Evolutionary conservation across 805 yeast genomes (phyloP), one percentile per base, ranked within the genome.

Genomic region (Saturnispora zaruensis): DNA sequence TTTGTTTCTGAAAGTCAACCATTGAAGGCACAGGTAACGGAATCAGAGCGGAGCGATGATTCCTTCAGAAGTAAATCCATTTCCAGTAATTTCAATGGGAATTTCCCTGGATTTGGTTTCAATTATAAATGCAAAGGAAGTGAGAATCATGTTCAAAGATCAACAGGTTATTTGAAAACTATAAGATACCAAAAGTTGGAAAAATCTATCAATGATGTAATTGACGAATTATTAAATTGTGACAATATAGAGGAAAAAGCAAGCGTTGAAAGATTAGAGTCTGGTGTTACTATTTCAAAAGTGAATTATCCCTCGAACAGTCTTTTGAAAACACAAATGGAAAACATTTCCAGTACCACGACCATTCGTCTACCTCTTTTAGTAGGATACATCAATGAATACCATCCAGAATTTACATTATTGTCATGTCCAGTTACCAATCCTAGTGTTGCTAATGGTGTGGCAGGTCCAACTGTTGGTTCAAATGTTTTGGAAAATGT

Each of bases 351-450:
- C 8, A 42, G 49, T 38, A 36, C 32, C 1, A 47, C 52, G 4
- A 51, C 46, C 13, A 49, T 45, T n/a, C 43, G 49, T 9, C 46
- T 65, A n/a, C 68, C 67, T 9, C 34, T 58, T 13, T 33, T 64
- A 37, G 58, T 57, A 1, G 71, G 71, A 5, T 78, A 71, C 55
- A 62, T 72, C 4, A 78, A 76, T 25, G 77, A 75, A 51, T 78
- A 69, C 54, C 60, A 79, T 40, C 77, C 80, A 0, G 82, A 77
- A 55, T 78, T 73, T 55, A 61, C 66, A 13, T 53, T 78, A 25
- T 78, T 75, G 65, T 70, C 79, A 28, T 78, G 82, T 55, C 77
- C 80, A 0, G 64, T 48, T 11, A 16, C 50, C 8, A 48, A 48
- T 16, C 46, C 46, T 14, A 48, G 37, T 41, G 46, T 48, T 37